Conservation (phyloP, 2,329 filamentous ascomycete species). For the Fonsecaea pugnacius region DNA sequence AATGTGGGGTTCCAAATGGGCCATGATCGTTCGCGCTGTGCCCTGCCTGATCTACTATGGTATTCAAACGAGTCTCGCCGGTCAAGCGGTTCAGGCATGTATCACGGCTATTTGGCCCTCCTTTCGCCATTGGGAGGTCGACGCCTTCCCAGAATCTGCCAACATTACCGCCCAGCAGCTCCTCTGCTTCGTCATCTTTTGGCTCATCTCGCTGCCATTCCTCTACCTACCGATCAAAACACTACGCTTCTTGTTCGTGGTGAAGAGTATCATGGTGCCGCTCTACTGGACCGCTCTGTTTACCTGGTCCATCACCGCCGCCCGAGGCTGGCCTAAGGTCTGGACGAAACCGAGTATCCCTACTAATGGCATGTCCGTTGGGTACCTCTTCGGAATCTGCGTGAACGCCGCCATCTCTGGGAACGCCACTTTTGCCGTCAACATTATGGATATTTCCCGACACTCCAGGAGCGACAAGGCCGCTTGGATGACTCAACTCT, state of each 20-base stretch:
- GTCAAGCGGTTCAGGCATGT: slow-evolving; percentile 40
- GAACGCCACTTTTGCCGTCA: slow-evolving; percentile 46
- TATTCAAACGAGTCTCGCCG: slow-evolving; percentile 23
- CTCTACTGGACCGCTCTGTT: slow-evolving; percentile 23
- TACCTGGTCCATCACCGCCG: slow-evolving; percentile 25
- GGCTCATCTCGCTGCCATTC: slow-evolving; percentile 52
- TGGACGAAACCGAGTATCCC: slow-evolving; percentile 21
- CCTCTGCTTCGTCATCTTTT: slow-evolving; percentile 62
- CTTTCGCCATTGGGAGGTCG: slow-evolving; percentile 53
- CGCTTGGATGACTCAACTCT: slow-evolving; percentile 47
- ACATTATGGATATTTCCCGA: slow-evolving; percentile 59
- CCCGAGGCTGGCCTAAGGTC: slow-evolving; percentile 21
- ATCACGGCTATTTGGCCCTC: slow-evolving; percentile 51
- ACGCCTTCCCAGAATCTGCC: slow-evolving; percentile 55
- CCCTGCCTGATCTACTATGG: slow-evolving; percentile 25
- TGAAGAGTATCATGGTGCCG: slow-evolving; percentile 40
- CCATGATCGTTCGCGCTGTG: slow-evolving; percentile 22
- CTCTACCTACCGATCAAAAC: slow-evolving; percentile 43
- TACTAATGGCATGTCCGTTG: slow-evolving; percentile 17
- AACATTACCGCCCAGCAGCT: slow-evolving; percentile 63
- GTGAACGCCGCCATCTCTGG: slow-evolving; percentile 29
- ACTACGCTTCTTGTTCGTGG: slow-evolving; percentile 35
- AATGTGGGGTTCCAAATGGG: slow-evolving; percentile 21
- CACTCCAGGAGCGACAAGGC: slow-evolving; percentile 43
- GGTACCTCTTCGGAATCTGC: slow-evolving; percentile 22